These are phyloP conservation scores for Pyricularia pennisetigena DNA, from an alignment of 2,329 filamentous ascomycete species.

Conservation along the genomic window DNA sequence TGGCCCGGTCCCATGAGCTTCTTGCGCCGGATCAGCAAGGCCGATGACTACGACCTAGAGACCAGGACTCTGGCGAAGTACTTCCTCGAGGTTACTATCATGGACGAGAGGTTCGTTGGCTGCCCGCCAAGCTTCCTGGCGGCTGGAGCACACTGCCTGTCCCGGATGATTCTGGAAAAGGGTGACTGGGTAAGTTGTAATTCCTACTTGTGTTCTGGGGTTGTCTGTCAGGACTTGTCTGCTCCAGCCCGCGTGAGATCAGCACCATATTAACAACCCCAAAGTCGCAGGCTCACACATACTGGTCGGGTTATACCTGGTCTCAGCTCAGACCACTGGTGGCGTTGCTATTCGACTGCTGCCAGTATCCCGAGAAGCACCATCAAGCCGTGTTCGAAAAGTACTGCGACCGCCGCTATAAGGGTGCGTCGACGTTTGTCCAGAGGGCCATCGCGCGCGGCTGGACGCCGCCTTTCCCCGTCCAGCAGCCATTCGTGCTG, in stretches of 20 bases:
- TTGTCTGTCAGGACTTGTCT: background rate
- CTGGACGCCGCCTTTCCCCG: slow-evolving; percentile 39
- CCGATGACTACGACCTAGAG: slow-evolving; percentile 93
- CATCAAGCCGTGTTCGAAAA: slow-evolving; percentile 86
- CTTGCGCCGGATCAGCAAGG: slow-evolving; percentile 92
- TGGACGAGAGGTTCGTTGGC: slow-evolving; percentile 95
- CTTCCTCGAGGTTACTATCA: slow-evolving; percentile 91
- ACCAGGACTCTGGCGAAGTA: slow-evolving; percentile 95
- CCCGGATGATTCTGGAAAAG: slow-evolving; percentile 80
- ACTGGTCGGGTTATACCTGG: slow-evolving; percentile 92
- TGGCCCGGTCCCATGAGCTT: slow-evolving; percentile 99
- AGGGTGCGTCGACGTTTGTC: slow-evolving; percentile 73
- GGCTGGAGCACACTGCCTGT: slow-evolving; percentile 85
- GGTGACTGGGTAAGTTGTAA: slow-evolving; percentile 73
- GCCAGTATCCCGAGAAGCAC: slow-evolving; percentile 68
- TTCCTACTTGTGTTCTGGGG: background rate
- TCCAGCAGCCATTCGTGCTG: slow-evolving; percentile 10
- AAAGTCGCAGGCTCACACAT: slow-evolving; percentile 71
- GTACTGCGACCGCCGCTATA: slow-evolving; percentile 80
- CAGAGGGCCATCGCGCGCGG: slow-evolving; percentile 60
- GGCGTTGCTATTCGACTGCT: slow-evolving; percentile 76
- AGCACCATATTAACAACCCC: background rate
- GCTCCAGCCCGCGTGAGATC: background rate
- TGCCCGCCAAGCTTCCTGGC: slow-evolving; percentile 84
- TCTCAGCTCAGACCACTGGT: slow-evolving; percentile 71